Base-by-base conservation (phyloP, 441 rosid species). In the Adansonia gregorii region DNA sequence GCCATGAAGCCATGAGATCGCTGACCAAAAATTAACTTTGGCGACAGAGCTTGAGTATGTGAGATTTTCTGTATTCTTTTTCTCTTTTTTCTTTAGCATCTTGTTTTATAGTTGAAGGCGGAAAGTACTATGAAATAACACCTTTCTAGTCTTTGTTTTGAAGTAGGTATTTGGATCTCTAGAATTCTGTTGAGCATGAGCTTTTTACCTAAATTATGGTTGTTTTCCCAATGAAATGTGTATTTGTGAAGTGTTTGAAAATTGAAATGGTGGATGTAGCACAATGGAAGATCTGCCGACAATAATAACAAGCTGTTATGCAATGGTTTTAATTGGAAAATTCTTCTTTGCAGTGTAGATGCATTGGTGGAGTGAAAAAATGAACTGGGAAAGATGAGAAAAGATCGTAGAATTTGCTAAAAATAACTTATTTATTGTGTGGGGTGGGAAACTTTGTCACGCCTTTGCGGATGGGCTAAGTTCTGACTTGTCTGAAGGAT, bases 101-200 rank as follows among this genome's bases (percentile, higher is more conserved):
- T 19, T 19, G 27, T 45, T 66, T 66, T 19, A n/a, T 43, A 27
- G 71, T 43, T 17, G 24, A 66, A 66, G 43, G 41, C 41, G 6
- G 41, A 35, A 35, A 35, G 41, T 35, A 35, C 41, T 35, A 35
- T 35, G 41, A 35, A 35, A 35, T 41, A 66, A 8, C 8, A 10
- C 70, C 70, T 66, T 41, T 66, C 24, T 66, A 17, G 51, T 5
- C 7, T 39, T 35, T 41, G 51, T 66, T 66, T 66, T 41, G 70
- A 66, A 66, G 51, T 41, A 41, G 70, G 51, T 41, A 66, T 66
- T 41, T 66, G 70, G 51, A 41, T 66, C 49, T 41, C 15, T 41
- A 41, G 10, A 41, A 41, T 66, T 66, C 69, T 65, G 51, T 41
- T 35, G 41, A 35, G 41, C 41, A 35, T 35, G 41, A 5, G 1